phyloP scores from a whole-genome alignment of 2,329 filamentous ascomycete genomes.

The Botrytis aclada region DNA sequence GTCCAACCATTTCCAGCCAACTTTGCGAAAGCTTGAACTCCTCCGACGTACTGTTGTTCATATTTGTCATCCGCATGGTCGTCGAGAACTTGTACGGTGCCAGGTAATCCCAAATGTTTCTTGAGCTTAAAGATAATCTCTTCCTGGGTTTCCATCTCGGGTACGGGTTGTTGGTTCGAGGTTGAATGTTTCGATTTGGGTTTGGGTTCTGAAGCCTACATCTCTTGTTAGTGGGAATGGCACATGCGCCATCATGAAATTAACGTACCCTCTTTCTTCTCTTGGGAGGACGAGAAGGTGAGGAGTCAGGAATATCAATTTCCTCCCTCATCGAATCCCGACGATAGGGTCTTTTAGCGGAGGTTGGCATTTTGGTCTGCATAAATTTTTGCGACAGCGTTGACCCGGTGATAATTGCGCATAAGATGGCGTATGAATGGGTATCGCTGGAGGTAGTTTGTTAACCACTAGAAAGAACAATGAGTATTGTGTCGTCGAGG shows the following conservation, averaged over 20 bases:
- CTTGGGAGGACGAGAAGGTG: conserved; percentile 60
- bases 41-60: conserved; percentile 54
- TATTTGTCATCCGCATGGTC: conserved; percentile 64
- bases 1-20: conserved; percentile 81
- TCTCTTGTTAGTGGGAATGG: conserved; percentile 19
- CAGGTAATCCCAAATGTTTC: conserved; percentile 33
- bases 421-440: background rate
- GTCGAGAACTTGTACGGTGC: conserved; percentile 55
- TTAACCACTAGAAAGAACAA: conserved; percentile 11
- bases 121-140: conserved; percentile 41
- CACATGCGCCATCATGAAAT: background rate
- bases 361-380: conserved; percentile 39
- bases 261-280: conserved; percentile 58
- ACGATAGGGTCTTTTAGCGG: conserved; percentile 41
- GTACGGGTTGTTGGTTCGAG: conserved; percentile 29
- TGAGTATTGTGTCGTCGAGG: conserved; percentile 16
- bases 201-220: conserved; percentile 41
- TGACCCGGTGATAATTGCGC: conserved; percentile 14
- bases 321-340: conserved; percentile 37
- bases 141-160: conserved; percentile 46
- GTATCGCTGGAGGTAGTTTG: background rate
- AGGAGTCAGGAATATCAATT: conserved; percentile 43
- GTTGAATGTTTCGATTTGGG: background rate
- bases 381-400: conserved; percentile 22
- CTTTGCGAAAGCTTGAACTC: conserved; percentile 75